phyloP scores from a whole-genome alignment of 2,329 filamentous ascomycete genomes.

The Gaeumannomyces tritici region DNA sequence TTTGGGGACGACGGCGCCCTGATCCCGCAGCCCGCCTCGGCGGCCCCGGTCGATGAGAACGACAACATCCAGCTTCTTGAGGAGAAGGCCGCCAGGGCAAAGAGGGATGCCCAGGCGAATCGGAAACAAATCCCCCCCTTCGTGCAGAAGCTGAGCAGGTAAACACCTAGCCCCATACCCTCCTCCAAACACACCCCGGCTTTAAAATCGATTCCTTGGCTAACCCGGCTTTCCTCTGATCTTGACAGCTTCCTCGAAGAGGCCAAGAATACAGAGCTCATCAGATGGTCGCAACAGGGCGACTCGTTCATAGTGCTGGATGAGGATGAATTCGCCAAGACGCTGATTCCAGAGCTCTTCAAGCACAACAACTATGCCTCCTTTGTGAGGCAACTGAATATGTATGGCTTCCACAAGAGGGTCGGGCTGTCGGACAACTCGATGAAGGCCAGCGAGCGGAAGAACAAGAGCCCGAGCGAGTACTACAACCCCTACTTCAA shows the following conservation, averaged over 20 bases:
- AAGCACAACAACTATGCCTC: constrained; percentile 99
- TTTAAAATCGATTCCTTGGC: background rate
- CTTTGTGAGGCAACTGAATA: constrained; percentile 90
- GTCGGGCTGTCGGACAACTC: constrained; percentile 92
- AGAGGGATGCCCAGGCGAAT: constrained; percentile 80
- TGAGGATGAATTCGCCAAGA: constrained; percentile 97
- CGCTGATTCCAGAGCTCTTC: constrained; percentile 92
- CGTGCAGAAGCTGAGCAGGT: constrained; percentile 97
- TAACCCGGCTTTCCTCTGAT: constrained; percentile 6
- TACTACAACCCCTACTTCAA: constrained; percentile 97
- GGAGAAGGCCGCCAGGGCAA: constrained; percentile 68
- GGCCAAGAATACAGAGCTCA: constrained; percentile 85
- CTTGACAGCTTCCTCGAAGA: constrained; percentile 76
- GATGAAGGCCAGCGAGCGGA: constrained; percentile 92
- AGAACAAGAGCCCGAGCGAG: constrained; percentile 96
- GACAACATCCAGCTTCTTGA: constrained; percentile 74
- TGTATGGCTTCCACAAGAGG: constrained; percentile 97
- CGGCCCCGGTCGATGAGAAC: constrained; percentile 35
- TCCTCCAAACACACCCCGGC: background rate
- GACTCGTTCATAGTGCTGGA: constrained; percentile 95
- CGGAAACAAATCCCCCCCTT: constrained; percentile 95
- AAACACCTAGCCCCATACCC: constrained; percentile 21
- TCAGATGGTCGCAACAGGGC: constrained; percentile 93
- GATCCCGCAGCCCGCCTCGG: constrained; percentile 21
- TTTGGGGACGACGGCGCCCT: constrained; percentile 33